phyloP scores from a whole-genome alignment of 2,329 filamentous ascomycete genomes.

The Uncinocarpus reesii region DNA sequence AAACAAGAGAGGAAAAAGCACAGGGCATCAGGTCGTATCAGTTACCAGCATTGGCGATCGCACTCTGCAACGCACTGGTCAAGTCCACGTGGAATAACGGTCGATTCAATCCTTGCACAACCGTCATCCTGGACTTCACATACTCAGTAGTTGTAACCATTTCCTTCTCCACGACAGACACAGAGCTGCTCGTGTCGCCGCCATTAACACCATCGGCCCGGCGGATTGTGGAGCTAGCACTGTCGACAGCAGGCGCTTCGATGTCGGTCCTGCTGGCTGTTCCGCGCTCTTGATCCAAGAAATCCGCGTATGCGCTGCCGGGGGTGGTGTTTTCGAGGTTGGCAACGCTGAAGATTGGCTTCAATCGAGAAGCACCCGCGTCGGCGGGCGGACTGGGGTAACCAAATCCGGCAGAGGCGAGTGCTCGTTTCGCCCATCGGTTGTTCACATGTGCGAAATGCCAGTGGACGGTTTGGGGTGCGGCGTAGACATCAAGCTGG shows the following conservation, averaged over 20 bases:
- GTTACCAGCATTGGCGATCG: constrained; percentile 67
- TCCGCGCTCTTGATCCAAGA: constrained; percentile 49
- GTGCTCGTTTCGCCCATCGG: constrained; percentile 84
- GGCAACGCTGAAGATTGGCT: constrained; percentile 88
- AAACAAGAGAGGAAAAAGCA: neutral
- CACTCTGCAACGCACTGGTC: constrained; percentile 77
- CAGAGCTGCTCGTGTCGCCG: neutral
- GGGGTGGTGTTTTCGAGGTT: constrained; percentile 65
- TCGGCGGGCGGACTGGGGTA: constrained; percentile 55
- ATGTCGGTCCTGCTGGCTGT: constrained; percentile 7
- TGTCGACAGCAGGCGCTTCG: constrained; percentile 18
- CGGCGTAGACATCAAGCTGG: constrained; percentile 75
- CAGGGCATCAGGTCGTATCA: constrained; percentile 3
- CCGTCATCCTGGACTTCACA: constrained; percentile 41
- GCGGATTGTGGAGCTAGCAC: constrained; percentile 4
- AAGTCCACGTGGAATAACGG: constrained; percentile 92
- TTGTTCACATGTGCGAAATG: constrained; percentile 92
- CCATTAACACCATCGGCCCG: neutral
- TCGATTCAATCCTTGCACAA: constrained; percentile 75
- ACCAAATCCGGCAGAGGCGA: constrained; percentile 79
- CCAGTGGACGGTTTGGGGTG: constrained; percentile 80
- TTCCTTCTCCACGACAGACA: constrained; percentile 34
- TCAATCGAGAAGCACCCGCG: constrained; percentile 55
- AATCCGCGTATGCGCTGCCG: constrained; percentile 58
- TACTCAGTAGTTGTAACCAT: constrained; percentile 42